Percentiles rank a stretch among this genome's conserved stretches.
These are phyloP conservation scores for Zymoseptoria passerinii DNA, from an alignment of 2,329 filamentous ascomycete species.

Conservation along the genomic window DNA sequence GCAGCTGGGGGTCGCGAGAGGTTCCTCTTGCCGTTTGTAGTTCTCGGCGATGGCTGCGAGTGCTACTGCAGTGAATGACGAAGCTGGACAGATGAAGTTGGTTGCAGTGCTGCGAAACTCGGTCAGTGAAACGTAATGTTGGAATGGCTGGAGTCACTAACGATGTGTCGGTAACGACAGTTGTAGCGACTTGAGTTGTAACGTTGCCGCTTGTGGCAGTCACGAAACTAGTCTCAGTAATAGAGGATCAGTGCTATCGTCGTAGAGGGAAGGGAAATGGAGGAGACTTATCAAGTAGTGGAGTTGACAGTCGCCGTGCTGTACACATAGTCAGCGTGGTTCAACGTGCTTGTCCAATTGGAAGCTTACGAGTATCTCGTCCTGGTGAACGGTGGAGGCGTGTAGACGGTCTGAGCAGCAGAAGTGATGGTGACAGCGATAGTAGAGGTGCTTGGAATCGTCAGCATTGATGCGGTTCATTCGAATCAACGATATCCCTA, in stretches of 20 bases:
- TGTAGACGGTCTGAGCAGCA: background rate
- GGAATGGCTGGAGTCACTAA: background rate
- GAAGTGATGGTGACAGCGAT: background rate
- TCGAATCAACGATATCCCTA: background rate
- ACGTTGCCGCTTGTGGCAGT: constrained; percentile 1
- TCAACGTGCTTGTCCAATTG: background rate
- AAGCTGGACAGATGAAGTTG: background rate
- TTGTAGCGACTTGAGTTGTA: background rate
- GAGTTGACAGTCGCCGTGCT: background rate
- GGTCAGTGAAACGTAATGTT: background rate
- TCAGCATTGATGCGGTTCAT: background rate
- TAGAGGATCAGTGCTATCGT: background rate
- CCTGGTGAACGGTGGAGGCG: background rate
- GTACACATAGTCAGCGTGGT: background rate
- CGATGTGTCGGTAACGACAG: background rate
- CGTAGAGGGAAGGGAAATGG: background rate
- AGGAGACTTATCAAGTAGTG: constrained; percentile 4
- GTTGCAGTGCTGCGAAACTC: background rate
- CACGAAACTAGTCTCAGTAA: constrained; percentile 1
- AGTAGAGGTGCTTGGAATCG: background rate
- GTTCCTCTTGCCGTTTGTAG: background rate
- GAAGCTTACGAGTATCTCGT: background rate
- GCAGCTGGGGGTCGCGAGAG: background rate
- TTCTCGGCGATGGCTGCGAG: background rate
- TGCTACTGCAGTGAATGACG: background rate